These are phyloP conservation scores for Plenodomus tracheiphilus DNA, from an alignment of 2,329 filamentous ascomycete species.

Conservation along the genomic window DNA sequence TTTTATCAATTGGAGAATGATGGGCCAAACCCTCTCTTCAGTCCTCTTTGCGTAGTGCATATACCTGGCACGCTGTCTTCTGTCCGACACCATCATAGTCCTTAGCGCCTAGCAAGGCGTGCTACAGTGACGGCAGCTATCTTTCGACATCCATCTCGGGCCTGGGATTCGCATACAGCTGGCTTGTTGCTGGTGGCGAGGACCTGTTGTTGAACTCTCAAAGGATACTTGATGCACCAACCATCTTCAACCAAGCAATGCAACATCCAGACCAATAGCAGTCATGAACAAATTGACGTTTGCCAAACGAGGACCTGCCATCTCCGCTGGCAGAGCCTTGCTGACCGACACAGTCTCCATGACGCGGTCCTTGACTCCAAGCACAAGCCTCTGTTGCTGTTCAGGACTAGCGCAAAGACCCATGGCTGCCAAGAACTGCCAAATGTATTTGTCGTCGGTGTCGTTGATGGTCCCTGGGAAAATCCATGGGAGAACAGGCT, in stretches of 20 bases:
- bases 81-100: neutral
- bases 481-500: constrained; percentile 79
- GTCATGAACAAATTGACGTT: constrained; percentile 99
- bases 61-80: neutral
- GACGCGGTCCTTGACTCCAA: constrained; percentile 96
- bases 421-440: constrained; percentile 95
- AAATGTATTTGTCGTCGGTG: constrained; percentile 93
- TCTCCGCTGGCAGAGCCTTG: constrained; percentile 85
- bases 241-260: constrained; percentile 61
- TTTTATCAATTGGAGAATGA: constrained; percentile 22
- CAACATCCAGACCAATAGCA: constrained; percentile 97
- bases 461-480: constrained; percentile 92
- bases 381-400: constrained; percentile 90
- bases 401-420: constrained; percentile 91
- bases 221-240: neutral
- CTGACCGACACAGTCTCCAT: constrained; percentile 90
- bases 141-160: neutral
- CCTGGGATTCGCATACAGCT: neutral
- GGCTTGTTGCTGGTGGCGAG: neutral
- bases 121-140: neutral
- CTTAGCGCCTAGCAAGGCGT: neutral
- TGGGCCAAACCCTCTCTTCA: neutral
- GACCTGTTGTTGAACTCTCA: neutral
- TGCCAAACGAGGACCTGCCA: constrained; percentile 79
- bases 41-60: neutral